Percentiles rank a stretch among this genome's conserved stretches.
Evolutionary conservation across 1,284 basidiomycete species (phyloP).

Genomic region (Trametes pubescens): DNA sequence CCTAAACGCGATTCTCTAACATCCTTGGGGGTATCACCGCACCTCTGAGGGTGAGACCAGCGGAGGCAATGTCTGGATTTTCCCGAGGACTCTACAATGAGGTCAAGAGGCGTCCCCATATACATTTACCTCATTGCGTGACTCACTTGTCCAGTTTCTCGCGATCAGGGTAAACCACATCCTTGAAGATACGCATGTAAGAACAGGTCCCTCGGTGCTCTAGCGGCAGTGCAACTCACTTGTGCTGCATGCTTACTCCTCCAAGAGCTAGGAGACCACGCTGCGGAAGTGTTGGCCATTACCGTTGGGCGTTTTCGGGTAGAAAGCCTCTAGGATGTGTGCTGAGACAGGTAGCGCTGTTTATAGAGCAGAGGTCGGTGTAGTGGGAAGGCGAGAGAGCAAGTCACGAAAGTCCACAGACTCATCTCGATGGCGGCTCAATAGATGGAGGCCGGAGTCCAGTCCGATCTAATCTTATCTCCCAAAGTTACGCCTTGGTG

Average conservation of each 20-base stretch:
- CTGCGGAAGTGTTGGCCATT: slow-evolving; percentile 11
- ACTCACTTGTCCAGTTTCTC: slow-evolving; percentile 54
- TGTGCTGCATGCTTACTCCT: slow-evolving; percentile 74
- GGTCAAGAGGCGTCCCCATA: not conserved
- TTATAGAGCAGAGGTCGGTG: not conserved
- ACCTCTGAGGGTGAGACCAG: slow-evolving; percentile 92
- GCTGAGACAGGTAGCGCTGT: not conserved
- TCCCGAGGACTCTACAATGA: slow-evolving; percentile 70
- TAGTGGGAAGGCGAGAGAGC: not conserved
- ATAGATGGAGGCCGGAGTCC: not conserved
- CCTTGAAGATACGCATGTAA: slow-evolving; percentile 42
- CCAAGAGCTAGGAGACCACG: slow-evolving; percentile 65
- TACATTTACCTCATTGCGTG: not conserved
- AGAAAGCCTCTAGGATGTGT: not conserved
- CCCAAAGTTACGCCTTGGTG: not conserved
- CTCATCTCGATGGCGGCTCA: slow-evolving; percentile 7
- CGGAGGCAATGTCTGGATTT: slow-evolving; percentile 82
- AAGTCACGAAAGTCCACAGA: not conserved
- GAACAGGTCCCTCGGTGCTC: not conserved
- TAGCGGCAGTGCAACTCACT: slow-evolving; percentile 24
- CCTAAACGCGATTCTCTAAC: not conserved
- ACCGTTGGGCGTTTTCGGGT: not conserved
- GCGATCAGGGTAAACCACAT: slow-evolving; percentile 62
- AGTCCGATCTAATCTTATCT: slow-evolving; percentile 15
- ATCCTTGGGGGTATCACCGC: slow-evolving; percentile 23